phyloP scores from a whole-genome alignment of 371 early-diverging fungal genomes.

The Actinomortierella wolfii region DNA sequence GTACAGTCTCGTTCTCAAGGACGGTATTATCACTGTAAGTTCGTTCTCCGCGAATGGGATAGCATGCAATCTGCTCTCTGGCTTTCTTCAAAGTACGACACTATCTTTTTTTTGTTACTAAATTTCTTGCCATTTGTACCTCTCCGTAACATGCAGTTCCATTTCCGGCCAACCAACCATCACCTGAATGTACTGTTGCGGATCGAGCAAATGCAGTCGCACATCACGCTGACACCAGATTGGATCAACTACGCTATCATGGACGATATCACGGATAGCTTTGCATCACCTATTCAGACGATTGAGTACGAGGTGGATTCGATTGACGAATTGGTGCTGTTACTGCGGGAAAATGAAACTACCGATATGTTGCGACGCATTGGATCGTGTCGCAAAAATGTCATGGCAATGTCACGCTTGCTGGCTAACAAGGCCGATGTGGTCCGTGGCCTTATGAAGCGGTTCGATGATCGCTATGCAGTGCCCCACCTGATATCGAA shows the following conservation, averaged over 20 bases:
- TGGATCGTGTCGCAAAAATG: conserved; percentile 80
- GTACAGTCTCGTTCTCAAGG: conserved; percentile 81
- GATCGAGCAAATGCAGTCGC: conserved; percentile 59
- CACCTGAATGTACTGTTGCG: conserved; percentile 76
- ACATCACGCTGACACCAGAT: conserved; percentile 53
- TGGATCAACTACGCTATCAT: conserved; percentile 91
- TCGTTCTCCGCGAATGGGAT: no score
- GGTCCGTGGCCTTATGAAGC: conserved; percentile 76
- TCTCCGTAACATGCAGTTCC: conserved; percentile 55
- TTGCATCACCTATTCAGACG: conserved; percentile 76
- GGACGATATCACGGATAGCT: conserved; percentile 86
- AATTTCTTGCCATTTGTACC: background rate
- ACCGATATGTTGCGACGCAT: conserved; percentile 88
- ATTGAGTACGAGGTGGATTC: conserved; percentile 91
- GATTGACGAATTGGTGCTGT: conserved; percentile 90
- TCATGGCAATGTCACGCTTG: conserved; percentile 75
- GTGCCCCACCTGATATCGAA: conserved; percentile 12
- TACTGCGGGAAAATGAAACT: conserved; percentile 86
- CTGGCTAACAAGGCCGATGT: conserved; percentile 84
- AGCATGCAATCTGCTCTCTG: no score
- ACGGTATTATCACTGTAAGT: conserved; percentile 78
- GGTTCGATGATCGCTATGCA: conserved; percentile 60
- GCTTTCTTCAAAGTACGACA: no score
- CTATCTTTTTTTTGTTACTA: background rate
- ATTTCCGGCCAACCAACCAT: conserved; percentile 73